phyloP scores from a whole-genome alignment of 331 rosid genomes.

The Cydonia oblonga region DNA sequence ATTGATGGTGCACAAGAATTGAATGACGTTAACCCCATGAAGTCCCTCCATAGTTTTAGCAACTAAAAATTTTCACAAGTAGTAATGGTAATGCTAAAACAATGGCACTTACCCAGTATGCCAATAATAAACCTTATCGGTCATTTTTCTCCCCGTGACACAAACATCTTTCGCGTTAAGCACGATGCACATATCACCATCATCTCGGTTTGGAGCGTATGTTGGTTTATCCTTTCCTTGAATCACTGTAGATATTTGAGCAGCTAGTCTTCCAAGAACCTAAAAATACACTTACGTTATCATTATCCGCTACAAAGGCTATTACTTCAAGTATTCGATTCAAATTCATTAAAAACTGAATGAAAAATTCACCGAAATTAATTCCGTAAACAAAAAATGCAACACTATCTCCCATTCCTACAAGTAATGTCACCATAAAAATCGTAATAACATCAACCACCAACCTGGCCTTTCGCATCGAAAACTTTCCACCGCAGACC shows the following conservation, averaged over 20 bases:
- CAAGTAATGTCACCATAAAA: background rate
- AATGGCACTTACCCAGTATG: conserved; percentile 70
- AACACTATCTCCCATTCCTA: background rate
- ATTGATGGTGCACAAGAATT: background rate
- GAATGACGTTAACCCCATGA: background rate
- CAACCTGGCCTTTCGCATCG: conserved; percentile 87
- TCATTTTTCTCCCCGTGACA: conserved; percentile 85
- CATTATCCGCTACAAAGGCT: too few species aligned
- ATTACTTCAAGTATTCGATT: too few species aligned
- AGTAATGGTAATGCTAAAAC: background rate
- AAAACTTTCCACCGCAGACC: conserved; percentile 90
- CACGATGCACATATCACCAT: conserved; percentile 93
- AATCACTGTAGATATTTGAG: conserved; percentile 86
- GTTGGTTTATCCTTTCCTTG: conserved; percentile 95
- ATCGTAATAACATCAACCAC: background rate
- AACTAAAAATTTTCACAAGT: background rate
- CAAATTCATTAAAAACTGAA: background rate
- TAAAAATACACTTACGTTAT: conserved; percentile 4
- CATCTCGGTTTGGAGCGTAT: conserved; percentile 80
- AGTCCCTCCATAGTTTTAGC: background rate
- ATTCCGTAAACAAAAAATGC: background rate
- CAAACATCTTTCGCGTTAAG: conserved; percentile 84
- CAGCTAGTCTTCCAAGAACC: conserved; percentile 95
- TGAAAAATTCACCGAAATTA: background rate
- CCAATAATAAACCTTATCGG: conserved; percentile 84